Evolutionary conservation across 2,329 filamentous ascomycete genomes (phyloP), one percentile per base, ranked within the genome.

Genomic region (Periglandula ipomoeae): DNA sequence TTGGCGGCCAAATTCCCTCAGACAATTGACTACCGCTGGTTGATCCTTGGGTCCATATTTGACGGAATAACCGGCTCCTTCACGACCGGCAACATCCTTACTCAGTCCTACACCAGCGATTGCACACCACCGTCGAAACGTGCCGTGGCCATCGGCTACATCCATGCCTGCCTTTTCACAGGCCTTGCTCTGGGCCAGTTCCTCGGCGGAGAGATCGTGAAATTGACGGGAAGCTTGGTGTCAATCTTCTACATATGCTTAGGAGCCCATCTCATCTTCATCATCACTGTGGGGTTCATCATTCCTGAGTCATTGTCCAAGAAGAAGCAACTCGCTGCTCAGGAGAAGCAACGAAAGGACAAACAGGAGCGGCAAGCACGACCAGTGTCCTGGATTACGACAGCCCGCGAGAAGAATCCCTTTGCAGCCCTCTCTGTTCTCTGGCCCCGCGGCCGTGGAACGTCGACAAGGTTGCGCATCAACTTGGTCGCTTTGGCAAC

Each of bases 51-150:
- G 9, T 79, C 83, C 32, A 72, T 87, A 9, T 73, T 90, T 41
- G 93, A 98, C 61, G 93, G 93, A 4, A 61, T 95, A 5, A 82
- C 82, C 9, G 93, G 93, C 7, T 95, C 90, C 1, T 95, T 96
- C 63, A 95, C 89, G 1, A 81, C 88, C 1, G 85, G 84, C 24
- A 85, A 85, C 41, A 71, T 84, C 19, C 70, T 95, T 50, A 83
- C 81, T 20, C 84, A 94, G 63, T 89, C 91, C 0, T 98, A 97
- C 65, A 84, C 87, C 11, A 84, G 88, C 37, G 93, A 98, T 65
- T 95, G 89, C 65, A 91, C 89, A 0, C 73, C 85, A 4, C 87
- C 89, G 0, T 84, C 86, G 26, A 81, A 80, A 59, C 82, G 93
- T 19, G 87, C 85, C 51, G 85, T 95, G 7, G 81, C 83, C 4